Conservation (phyloP, 345 rosid species). For the Brassica incana region DNA sequence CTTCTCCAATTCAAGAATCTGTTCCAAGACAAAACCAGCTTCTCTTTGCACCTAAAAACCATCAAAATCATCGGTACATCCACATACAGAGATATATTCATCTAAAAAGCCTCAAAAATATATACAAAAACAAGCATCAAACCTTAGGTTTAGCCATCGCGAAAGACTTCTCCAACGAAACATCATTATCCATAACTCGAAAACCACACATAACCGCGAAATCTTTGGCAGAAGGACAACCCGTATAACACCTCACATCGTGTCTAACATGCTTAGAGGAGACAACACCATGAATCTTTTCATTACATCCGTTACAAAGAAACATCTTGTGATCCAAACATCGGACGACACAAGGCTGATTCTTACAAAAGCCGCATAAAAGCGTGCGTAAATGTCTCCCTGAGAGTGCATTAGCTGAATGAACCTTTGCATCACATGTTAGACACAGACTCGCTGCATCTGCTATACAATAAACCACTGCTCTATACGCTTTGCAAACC, state of each 20-base stretch:
- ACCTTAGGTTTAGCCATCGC: conserved; percentile 21
- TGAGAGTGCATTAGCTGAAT: conserved; percentile 86
- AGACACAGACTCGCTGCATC: conserved; percentile 84
- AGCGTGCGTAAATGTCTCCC: conserved; percentile 72
- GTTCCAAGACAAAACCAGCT: conserved; percentile 52
- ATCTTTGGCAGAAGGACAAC: conserved; percentile 78
- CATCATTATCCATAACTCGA: conserved; percentile 39
- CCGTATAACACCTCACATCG: conserved; percentile 55
- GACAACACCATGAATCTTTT: conserved; percentile 44
- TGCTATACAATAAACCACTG: conserved; percentile 78
- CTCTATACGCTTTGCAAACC: conserved; percentile 67
- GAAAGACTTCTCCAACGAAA: conserved; percentile 13
- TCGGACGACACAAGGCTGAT: conserved; percentile 48
- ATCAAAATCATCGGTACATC: not conserved
- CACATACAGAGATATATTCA: conserved; percentile 2
- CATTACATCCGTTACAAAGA: conserved; percentile 63
- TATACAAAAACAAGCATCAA: conserved; percentile 12
- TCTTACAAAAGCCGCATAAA: conserved; percentile 63
- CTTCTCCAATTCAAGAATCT: conserved; percentile 69
- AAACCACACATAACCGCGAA: conserved; percentile 65
- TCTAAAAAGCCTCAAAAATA: not conserved
- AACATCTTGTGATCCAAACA: conserved; percentile 70
- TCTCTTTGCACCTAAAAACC: conserved; percentile 28
- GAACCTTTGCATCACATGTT: conserved; percentile 81
- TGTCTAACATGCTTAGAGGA: conserved; percentile 53